A percentile compares a stretch with the other conserved stretches of the same genome.
Evolutionary conservation across 345 rosid genomes (phyloP).

Genomic region (Euphorbia lathyris): DNA sequence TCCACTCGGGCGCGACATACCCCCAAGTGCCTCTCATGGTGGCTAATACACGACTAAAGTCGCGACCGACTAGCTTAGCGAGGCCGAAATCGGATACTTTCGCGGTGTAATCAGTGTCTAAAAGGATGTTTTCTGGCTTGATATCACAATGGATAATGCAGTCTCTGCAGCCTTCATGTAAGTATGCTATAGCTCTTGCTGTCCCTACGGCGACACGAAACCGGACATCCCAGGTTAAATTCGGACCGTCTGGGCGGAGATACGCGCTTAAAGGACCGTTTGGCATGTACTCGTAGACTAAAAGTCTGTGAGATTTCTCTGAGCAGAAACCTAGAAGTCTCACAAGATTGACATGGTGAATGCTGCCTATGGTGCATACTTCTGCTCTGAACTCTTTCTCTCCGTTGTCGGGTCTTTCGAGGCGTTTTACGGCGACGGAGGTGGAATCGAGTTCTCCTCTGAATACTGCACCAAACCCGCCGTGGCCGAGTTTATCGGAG

Average conservation of each 20-base stretch:
- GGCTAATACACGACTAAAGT: constrained; percentile 24
- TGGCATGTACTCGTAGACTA: constrained; percentile 31
- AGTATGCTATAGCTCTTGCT: constrained; percentile 30
- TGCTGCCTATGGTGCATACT: constrained; percentile 29
- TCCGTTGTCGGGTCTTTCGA: constrained; percentile 25
- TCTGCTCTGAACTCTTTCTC: constrained; percentile 35
- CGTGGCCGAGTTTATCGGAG: constrained; percentile 28
- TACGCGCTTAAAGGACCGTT: constrained; percentile 26
- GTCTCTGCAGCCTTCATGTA: constrained; percentile 31
- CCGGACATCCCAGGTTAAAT: constrained; percentile 28
- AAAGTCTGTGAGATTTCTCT: constrained; percentile 27
- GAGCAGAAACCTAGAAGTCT: constrained; percentile 31
- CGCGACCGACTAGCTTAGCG: constrained; percentile 28
- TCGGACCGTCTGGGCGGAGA: constrained; percentile 22
- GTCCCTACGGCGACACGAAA: constrained; percentile 25
- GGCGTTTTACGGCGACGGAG: constrained; percentile 29
- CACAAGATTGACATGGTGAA: constrained; percentile 33
- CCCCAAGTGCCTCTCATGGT: constrained; percentile 36
- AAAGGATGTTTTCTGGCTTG: constrained; percentile 33
- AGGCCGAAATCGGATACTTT: constrained; percentile 32
- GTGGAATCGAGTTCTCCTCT: constrained; percentile 23
- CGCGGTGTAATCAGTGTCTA: constrained; percentile 23
- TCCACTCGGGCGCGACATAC: constrained; percentile 34
- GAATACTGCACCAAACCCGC: constrained; percentile 34
- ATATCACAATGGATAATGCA: constrained; percentile 36